Evolutionary conservation across 495 filamentous ascomycete species (phyloP), one percentile per base, ranked within the genome.

Genomic region (Stereocaulon alpinum): DNA sequence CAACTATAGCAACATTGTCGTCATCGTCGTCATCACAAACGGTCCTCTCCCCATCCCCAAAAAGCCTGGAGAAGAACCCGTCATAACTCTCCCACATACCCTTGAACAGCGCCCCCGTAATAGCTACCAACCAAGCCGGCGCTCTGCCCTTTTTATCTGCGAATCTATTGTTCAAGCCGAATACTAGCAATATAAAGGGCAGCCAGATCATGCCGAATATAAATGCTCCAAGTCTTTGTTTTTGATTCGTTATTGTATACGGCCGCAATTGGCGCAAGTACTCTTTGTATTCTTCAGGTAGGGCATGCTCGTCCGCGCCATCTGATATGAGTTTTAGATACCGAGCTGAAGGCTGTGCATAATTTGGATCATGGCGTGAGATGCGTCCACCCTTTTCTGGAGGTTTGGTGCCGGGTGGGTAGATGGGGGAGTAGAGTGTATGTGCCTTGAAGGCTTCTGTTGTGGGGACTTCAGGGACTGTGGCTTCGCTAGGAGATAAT

Each of bases 11-110:
- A 10, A 18, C 55, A 27, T 15, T 10, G 6, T 56, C 22, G 14
- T 20, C 2, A 27, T 27, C 40, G 1, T 45, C 55, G n/a, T 47
- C 55, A 40, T 47, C 20, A 24, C n/a, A 6, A 1, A 24, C 14
- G 11, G 89, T 93, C 71, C 87, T 78, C 81, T 96, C 93, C 17
- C 93, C 93, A 68, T 96, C 87, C 32, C 92, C 91, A 74, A 94
- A 96, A 0, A 87, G 14, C 27, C 57, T 64, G 64, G 79, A 80
- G 55, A 87, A 88, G 27, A 84, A 65, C 2, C 12, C 42, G 74
- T 96, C 92, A 75, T 98, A 95, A 56, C 70, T 80, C 61, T 58
- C 63, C 93, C 93, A 98, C 60, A 90, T 69, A 0, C 69, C 49
- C 27, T 68, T 71, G 48, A 86, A 79, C 0, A 88, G 3, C 5